Evolutionary conservation across 768 basidiomycete genomes (phyloP), one percentile per base, ranked within the genome.

Genomic region (Trametopsis cervina): DNA sequence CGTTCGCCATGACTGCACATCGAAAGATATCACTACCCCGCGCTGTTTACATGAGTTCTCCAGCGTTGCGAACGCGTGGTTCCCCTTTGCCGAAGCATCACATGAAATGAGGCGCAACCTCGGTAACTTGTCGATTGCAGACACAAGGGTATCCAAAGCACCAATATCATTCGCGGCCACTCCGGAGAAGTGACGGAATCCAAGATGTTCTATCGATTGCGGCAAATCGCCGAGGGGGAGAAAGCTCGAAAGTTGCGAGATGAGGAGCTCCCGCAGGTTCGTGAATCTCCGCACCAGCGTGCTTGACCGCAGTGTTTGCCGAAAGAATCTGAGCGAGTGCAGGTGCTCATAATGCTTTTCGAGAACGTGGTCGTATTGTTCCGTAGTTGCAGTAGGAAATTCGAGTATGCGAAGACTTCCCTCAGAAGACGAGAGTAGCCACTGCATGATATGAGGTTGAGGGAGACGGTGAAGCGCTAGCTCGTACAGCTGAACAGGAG

Each of bases 301-400:
- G 3, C 64, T 61, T 5, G 67, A 60, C 13, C 64, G 54, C 2
- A 40, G 26, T 52, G 55, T 67, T 56, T 66, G 69, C 21, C 63
- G 62, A 53, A 68, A 63, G 5, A 75, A 48, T 37, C 72, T 69
- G 39, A 76, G 62, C 1, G 74, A 75, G 12, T 67, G 65, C n/a
- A 76, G 60, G n/a, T 53, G 50, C 6, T 63, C 59, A 3, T 65
- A 63, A 40, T 68, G 63, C 0, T 20, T 39, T 7, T 50, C 49
- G n/a, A 76, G 57, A 4, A 63, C 47, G 2, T 53, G 35, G 23
- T 62, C 43, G 27, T 63, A 56, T 3, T 44, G 45, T 3, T 39
- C 25, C 9, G 67, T 63, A 0, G 69, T 68, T 0, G 53, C 40
- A 45, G 73, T 72, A 7, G 68, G 65, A 12, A 74, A 56, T 36